These are phyloP conservation scores for Capronia americana DNA, from an alignment of 2,329 filamentous ascomycete genomes.

Conservation along the genomic window DNA sequence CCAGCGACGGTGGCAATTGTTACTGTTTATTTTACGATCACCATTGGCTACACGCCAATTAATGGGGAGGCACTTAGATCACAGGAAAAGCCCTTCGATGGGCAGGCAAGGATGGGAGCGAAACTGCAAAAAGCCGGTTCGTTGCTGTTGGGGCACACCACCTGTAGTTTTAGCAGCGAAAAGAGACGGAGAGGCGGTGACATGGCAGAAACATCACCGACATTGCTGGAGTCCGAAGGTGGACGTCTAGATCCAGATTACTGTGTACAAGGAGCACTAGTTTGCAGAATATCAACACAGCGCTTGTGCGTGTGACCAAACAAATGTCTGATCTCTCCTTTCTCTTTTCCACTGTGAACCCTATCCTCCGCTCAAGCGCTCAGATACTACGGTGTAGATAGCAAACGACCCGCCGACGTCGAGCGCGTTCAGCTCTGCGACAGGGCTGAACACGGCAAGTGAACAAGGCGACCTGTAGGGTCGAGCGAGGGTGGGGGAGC, in stretches of 20 bases:
- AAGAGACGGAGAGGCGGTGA: neutral
- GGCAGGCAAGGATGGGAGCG: neutral
- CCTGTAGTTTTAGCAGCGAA: neutral
- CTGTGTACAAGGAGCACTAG: neutral
- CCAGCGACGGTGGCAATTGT: constrained; percentile 18
- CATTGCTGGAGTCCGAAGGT: neutral
- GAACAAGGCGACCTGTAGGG: constrained; percentile 5
- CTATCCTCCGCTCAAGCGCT: neutral
- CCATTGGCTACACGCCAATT: constrained; percentile 13
- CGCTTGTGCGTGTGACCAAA: neutral
- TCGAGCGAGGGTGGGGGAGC: neutral
- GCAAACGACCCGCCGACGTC: neutral
- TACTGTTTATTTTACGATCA: constrained; percentile 16
- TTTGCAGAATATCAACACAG: neutral
- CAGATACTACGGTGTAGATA: neutral
- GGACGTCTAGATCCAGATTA: neutral
- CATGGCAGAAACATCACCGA: neutral
- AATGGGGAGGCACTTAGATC: constrained; percentile 8
- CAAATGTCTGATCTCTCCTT: neutral
- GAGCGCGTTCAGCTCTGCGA: constrained; percentile 10
- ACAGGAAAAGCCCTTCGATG: constrained; percentile 13
- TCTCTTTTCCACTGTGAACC: neutral
- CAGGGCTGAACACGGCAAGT: constrained; percentile 11
- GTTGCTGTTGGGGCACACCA: neutral
- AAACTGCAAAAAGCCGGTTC: constrained; percentile 7